Base-by-base conservation (phyloP, 139 green algal genomes). In the Nannochloris sp. region DNA sequence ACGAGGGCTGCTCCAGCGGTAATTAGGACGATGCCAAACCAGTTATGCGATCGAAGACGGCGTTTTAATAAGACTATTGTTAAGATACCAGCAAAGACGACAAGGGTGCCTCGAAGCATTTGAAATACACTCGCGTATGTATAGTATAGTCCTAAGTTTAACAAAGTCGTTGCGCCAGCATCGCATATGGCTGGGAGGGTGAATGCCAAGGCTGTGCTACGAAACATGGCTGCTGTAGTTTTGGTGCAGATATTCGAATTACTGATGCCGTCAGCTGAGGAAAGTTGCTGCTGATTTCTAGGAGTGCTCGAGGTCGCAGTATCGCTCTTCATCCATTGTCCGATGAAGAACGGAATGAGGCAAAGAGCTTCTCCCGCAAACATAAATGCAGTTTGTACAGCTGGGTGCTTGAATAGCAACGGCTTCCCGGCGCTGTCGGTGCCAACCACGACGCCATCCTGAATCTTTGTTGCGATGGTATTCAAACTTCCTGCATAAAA, bases 71-170 rank as follows among this genome's bases (percentile, higher is more conserved):
- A 63, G n/a, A 79, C 7, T 19, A 93, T 71, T 3, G 89, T 96
- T 71, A 93, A 83, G 37, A 87, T 38, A 33, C 88, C 89, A 0
- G 88, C 81, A 68, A 85, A 94, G n/a, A 92, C 60, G 31, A 94
- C 89, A 45, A 96, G 62, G 27, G 85, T 93, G 12, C 87, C 89
- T 4, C 88, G 77, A 36, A 96, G 79, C 89, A 96, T 96, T 76
- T 96, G 89, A 67, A 85, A 96, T 2, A 71, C 81, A 31, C 75
- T 87, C 0, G 89, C 83, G 59, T 79, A 90, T 6, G 88, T 94
- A 81, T 88, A 93, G 72, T 83, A 88, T 0, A 96, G 80, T 14
- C 89, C 89, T 15, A 95, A 37, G 66, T 95, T 95, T 23, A 96
- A 79, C 59, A 92, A 58, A 0, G 84, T 92, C 13, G 83, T 92